A percentile compares a stretch with the other conserved stretches of the same genome.
These are phyloP conservation scores for Cladophialophora yegresii DNA, from an alignment of 2,329 filamentous ascomycete genomes.

Conservation along the genomic window DNA sequence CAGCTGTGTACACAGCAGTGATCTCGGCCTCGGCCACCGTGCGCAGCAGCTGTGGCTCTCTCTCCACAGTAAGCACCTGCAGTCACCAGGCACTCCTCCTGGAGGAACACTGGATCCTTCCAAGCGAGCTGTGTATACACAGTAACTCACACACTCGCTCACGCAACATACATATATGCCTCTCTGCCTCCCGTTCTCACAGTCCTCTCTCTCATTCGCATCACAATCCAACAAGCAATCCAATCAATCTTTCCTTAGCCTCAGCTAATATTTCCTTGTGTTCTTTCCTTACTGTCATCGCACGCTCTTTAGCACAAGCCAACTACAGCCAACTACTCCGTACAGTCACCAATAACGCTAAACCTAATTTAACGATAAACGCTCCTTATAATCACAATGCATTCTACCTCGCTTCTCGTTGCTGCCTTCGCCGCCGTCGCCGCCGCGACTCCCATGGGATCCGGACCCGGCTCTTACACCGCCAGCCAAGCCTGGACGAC, in stretches of 20 bases:
- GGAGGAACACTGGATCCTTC: too few species aligned
- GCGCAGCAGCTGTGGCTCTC: too few species aligned
- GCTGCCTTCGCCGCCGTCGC: constrained; percentile 29
- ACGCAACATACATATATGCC: constrained; percentile 16
- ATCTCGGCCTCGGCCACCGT: not conserved
- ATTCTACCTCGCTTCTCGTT: constrained; percentile 29
- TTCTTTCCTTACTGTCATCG: constrained; percentile 29
- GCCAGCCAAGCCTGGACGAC: constrained; percentile 14
- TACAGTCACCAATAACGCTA: not conserved
- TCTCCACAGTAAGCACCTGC: not conserved
- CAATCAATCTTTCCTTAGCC: constrained; percentile 20
- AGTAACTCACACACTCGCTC: too few species aligned
- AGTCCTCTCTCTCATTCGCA: constrained; percentile 23
- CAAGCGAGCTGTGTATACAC: not conserved
- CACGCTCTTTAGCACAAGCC: constrained; percentile 31
- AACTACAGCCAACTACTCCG: constrained; percentile 9
- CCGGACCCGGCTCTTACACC: not conserved
- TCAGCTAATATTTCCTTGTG: constrained; percentile 20
- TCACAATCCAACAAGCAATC: constrained; percentile 22
- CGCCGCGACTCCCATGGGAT: constrained; percentile 29
- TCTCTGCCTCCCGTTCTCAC: not conserved
- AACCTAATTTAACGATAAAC: constrained; percentile 5
- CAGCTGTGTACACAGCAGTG: not conserved
- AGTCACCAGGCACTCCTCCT: not conserved
- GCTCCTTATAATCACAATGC: constrained; percentile 25